phyloP scores from a whole-genome alignment of 2,329 filamentous ascomycete species.

The Aspergillus carbonarius region DNA sequence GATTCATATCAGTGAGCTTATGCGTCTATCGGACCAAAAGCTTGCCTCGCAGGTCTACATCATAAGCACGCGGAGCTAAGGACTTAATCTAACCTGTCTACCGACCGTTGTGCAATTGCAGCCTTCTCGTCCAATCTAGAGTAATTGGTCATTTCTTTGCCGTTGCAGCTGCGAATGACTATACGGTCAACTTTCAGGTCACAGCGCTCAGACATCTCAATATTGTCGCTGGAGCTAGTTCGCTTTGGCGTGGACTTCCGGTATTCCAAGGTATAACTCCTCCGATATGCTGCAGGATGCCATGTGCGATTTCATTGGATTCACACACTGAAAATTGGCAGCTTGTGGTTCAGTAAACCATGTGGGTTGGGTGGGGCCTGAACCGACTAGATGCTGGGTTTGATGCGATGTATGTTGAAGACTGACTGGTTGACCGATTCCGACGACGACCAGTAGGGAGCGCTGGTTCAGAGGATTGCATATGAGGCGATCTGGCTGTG shows the following conservation, averaged over 20 bases:
- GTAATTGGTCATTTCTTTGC: not conserved
- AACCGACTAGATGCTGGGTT: not conserved
- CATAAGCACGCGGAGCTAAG: not conserved
- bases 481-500: not conserved
- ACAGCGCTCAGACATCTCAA: not conserved
- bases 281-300: not conserved
- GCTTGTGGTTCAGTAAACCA: not conserved
- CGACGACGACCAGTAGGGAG: not conserved
- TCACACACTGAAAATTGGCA: not conserved
- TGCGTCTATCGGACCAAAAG: not conserved
- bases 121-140: not conserved
- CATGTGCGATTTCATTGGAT: not conserved
- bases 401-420: not conserved
- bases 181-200: not conserved
- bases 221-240: not conserved
- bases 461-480: not conserved
- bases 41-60: not conserved
- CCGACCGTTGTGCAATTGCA: not conserved
- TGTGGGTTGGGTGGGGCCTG: not conserved
- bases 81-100: not conserved
- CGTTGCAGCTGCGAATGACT: not conserved
- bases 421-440: not conserved
- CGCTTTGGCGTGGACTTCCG: not conserved
- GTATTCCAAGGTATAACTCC: not conserved
- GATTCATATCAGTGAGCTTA: not conserved